Percentiles rank a stretch among this genome's conserved stretches.
Evolutionary conservation across 371 early-diverging fungal genomes (phyloP).

Genomic region (Saksenaea oblongispora): DNA sequence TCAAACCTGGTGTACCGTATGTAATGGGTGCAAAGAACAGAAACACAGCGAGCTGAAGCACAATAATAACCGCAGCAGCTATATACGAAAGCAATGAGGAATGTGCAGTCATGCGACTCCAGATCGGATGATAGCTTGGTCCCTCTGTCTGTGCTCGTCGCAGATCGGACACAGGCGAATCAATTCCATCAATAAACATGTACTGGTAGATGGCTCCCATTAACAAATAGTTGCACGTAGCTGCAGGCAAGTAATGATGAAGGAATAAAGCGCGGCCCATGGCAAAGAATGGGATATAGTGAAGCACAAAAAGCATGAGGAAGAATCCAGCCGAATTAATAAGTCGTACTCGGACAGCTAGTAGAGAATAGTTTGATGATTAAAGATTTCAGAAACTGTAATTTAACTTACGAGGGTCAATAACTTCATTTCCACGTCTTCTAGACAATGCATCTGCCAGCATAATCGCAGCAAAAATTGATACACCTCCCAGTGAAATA

Average conservation of each 20-base stretch:
- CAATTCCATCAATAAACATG: slow-evolving; percentile 60
- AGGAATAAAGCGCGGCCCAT: slow-evolving; percentile 96
- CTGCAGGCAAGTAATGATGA: slow-evolving; percentile 97
- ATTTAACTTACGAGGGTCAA: slow-evolving; percentile 42
- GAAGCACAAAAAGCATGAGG: slow-evolving; percentile 83
- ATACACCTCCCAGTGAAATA: slow-evolving; percentile 55
- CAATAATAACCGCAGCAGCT: slow-evolving; percentile 47
- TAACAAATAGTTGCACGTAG: slow-evolving; percentile 78
- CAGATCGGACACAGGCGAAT: slow-evolving; percentile 55
- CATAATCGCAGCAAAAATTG: slow-evolving; percentile 58
- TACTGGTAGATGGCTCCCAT: slow-evolving; percentile 70
- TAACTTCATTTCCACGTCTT: slow-evolving; percentile 72
- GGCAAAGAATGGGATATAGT: slow-evolving; percentile 95
- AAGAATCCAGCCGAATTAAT: slow-evolving; percentile 79
- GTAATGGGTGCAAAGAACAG: slow-evolving; percentile 64
- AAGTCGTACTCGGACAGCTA: slow-evolving; percentile 62
- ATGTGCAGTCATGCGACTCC: slow-evolving; percentile 21
- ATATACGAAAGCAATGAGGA: slow-evolving; percentile 25
- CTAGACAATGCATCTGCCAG: slow-evolving; percentile 68
- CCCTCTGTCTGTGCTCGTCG: slow-evolving; percentile 21
- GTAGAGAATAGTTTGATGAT: neutral
- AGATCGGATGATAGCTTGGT: slow-evolving; percentile 20
- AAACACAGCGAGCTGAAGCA: slow-evolving; percentile 53
- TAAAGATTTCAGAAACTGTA: neutral
- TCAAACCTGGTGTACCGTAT: slow-evolving; percentile 64